A percentile compares a stretch with the other conserved stretches of the same genome.
Evolutionary conservation across 2,329 filamentous ascomycete genomes (phyloP).

Genomic region (Diplocarpon rosae): DNA sequence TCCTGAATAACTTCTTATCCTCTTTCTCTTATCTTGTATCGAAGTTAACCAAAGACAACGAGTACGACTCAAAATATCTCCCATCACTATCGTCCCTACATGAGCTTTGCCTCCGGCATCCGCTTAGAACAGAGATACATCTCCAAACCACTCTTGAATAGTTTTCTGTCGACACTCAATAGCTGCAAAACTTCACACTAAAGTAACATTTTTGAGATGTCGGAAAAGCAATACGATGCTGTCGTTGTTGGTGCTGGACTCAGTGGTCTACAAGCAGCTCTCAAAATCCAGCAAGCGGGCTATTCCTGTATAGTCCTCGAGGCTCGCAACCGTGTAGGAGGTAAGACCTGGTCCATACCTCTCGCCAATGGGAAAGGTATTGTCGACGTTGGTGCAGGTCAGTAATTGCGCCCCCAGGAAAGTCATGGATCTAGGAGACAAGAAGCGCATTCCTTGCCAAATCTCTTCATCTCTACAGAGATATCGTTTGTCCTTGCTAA

Average conservation of each 20-base stretch:
- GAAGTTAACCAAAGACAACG: too few species aligned
- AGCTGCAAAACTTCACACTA: too few species aligned
- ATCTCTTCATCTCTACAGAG: too few species aligned
- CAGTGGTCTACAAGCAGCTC: conserved; percentile 14
- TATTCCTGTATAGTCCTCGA: conserved; percentile 28
- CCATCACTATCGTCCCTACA: background rate
- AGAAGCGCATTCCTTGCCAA: too few species aligned
- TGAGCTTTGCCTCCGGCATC: background rate
- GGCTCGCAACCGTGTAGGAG: conserved; percentile 33
- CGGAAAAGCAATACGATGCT: conserved; percentile 5
- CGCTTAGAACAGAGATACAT: background rate
- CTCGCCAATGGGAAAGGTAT: conserved; percentile 25
- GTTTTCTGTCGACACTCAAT: background rate
- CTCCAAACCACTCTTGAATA: background rate
- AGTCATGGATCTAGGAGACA: too few species aligned
- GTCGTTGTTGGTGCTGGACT: conserved; percentile 10
- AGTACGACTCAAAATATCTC: background rate
- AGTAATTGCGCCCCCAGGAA: too few species aligned
- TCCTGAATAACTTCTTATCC: conserved; percentile 6
- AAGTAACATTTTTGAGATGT: background rate
- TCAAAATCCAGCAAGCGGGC: conserved; percentile 12
- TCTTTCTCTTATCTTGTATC: conserved; percentile 1
- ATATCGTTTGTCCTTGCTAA: too few species aligned
- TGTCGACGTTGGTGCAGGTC: conserved; percentile 39
- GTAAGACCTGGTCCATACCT: conserved; percentile 27